Conservation (phyloP, 352 stramenopile genomes). For the Elongisporangium undulatum region DNA sequence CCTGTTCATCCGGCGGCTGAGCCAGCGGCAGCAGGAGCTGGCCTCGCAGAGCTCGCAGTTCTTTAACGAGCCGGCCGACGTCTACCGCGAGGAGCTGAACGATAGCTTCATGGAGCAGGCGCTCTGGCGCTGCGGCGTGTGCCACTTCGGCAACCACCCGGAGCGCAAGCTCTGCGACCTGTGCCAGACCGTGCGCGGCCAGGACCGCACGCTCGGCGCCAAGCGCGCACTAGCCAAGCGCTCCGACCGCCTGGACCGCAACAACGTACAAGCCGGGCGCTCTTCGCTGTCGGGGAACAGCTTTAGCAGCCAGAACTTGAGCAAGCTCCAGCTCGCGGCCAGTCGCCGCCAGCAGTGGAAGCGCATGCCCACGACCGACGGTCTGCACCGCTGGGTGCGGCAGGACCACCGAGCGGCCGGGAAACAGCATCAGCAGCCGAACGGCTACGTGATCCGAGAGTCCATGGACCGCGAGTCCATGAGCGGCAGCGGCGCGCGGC, state of each 20-base stretch:
- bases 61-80: slow-evolving; percentile 48
- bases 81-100: slow-evolving; percentile 81
- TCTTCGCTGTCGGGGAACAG: slow-evolving; percentile 3
- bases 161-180: slow-evolving; percentile 79
- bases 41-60: slow-evolving; percentile 29
- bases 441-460: slow-evolving; percentile 4
- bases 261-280: neutral
- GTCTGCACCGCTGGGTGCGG: slow-evolving; percentile 68
- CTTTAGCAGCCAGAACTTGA: slow-evolving; percentile 30
- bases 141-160: slow-evolving; percentile 87
- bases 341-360: slow-evolving; percentile 73
- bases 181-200: slow-evolving; percentile 68
- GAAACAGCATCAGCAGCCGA: slow-evolving; percentile 2
- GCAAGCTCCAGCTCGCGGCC: slow-evolving; percentile 71
- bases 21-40: slow-evolving; percentile 29
- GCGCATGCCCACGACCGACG: slow-evolving; percentile 67
- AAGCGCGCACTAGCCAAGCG: neutral
- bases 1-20: slow-evolving; percentile 34
- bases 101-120: slow-evolving; percentile 78
- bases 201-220: slow-evolving; percentile 32
- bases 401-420: slow-evolving; percentile 9
- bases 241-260: neutral
- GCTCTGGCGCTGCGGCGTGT: slow-evolving; percentile 85
- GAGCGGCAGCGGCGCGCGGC: slow-evolving; percentile 33
- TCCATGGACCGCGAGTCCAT: slow-evolving; percentile 31